Conservation (phyloP, 768 basidiomycete genomes). For the Rhizopogon salebrosus region DNA sequence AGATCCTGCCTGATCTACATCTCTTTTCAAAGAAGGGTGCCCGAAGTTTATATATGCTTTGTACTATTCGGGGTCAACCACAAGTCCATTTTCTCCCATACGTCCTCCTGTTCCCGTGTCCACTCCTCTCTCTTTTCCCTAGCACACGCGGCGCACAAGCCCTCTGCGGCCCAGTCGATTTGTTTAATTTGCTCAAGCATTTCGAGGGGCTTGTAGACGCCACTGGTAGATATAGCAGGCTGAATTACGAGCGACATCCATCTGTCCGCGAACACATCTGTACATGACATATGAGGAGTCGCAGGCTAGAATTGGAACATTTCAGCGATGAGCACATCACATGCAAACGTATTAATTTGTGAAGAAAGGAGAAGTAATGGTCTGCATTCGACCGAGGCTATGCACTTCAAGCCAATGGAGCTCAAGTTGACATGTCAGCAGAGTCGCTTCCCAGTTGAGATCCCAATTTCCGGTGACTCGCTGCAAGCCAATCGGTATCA, state of each 20-base stretch:
- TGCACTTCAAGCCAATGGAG: not conserved
- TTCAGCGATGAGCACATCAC: not conserved
- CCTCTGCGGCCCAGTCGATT: constrained; percentile 53
- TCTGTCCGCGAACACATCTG: constrained; percentile 61
- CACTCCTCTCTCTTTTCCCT: constrained; percentile 61
- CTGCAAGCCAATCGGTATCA: not conserved
- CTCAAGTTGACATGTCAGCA: not conserved
- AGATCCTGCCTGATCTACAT: not conserved
- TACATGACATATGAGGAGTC: constrained; percentile 71
- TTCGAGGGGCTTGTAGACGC: constrained; percentile 69
- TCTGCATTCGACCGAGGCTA: not conserved
- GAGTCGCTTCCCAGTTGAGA: not conserved
- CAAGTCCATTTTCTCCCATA: constrained; percentile 58
- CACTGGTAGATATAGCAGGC: constrained; percentile 55
- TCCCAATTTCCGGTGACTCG: not conserved
- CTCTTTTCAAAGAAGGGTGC: constrained; percentile 1
- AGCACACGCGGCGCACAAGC: constrained; percentile 55
- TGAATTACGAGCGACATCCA: constrained; percentile 73
- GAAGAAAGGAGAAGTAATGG: not conserved
- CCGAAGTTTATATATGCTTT: constrained; percentile 9
- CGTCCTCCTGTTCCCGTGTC: constrained; percentile 49
- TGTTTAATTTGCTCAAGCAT: constrained; percentile 56
- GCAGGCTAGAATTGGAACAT: constrained; percentile 28
- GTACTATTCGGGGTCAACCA: constrained; percentile 38
- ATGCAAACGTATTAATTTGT: not conserved